Percentiles rank a stretch among this genome's conserved stretches.
These are phyloP conservation scores for Fraxinus albicans DNA, from an alignment of 305 asterid genomes.

Conservation along the genomic window DNA sequence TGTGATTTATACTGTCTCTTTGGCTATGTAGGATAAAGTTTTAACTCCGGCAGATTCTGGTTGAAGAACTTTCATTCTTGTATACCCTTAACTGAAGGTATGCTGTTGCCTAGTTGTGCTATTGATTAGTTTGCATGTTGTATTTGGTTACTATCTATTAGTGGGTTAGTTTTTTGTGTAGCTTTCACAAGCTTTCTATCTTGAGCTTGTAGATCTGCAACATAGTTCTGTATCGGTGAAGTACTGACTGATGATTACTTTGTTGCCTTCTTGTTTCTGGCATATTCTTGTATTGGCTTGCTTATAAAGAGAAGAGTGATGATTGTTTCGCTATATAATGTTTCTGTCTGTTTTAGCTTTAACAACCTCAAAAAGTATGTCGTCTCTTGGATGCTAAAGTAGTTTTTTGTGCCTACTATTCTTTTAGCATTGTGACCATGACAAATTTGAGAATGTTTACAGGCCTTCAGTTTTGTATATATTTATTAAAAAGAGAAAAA, in stretches of 20 bases:
- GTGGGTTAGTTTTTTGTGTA: constrained; percentile 26
- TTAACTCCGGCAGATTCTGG: constrained; percentile 2
- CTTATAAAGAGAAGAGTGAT: constrained; percentile 4
- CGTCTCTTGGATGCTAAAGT: neutral
- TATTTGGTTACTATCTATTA: constrained; percentile 31
- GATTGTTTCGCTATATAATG: neutral
- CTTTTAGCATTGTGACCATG: neutral
- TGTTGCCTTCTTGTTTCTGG: constrained; percentile 17
- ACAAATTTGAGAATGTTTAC: neutral
- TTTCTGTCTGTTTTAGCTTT: neutral
- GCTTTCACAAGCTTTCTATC: constrained; percentile 22
- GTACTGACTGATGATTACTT: constrained; percentile 27
- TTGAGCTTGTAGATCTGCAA: constrained; percentile 32
- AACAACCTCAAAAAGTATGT: neutral
- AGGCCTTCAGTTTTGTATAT: neutral
- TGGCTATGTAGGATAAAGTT: constrained; percentile 21
- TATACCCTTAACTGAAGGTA: constrained; percentile 40
- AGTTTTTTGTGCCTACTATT: neutral
- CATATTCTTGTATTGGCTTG: constrained; percentile 34
- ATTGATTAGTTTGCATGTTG: constrained; percentile 27
- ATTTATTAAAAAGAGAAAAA: neutral
- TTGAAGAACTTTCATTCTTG: constrained; percentile 15
- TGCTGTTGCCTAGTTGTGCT: constrained; percentile 26
- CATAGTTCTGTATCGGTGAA: constrained; percentile 22
- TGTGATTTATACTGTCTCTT: constrained; percentile 23